Base-by-base conservation (phyloP, 345 rosid species). In the Lepidium aucheri region DNA sequence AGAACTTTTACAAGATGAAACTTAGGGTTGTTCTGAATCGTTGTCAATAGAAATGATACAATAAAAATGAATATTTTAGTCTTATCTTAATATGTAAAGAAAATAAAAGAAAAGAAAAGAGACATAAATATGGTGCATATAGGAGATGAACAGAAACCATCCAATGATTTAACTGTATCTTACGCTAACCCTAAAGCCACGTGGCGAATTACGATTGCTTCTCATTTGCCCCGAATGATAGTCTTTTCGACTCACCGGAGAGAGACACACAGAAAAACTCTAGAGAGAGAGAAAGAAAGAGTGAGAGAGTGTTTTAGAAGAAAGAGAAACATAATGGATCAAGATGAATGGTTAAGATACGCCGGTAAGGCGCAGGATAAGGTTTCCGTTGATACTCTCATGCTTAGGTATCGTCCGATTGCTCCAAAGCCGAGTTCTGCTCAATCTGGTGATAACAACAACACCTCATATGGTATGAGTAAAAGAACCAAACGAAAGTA, bases 341-440 rank as follows among this genome's bases (percentile, higher is more conserved):
- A 72, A 65, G 76, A 57, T 14, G 76, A 40, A 42, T 68, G 58
- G 80, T 67, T 81, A 58, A 60, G 63, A 12, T 72, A 63, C 63
- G 57, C 65, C 17, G 74, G 68, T n/a, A 75, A 63, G 44, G 66
- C 73, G 24, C 78, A 67, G 6, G 83, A 81, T 53, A 78, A 72
- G 38, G 65, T 72, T 68, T 74, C 82, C 30, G 77, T 85, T 53
- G 76, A 79, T 56, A 67, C 76, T 58, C 62, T 82, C 40, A 86
- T 85, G 94, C 86, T 82, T 63, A 73, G 91, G 77, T 91, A 86
- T 85, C 78, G 96, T 50, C 97, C 96, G 68, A 91, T 91, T 22
- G 77, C 77, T 51, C 77, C 77, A 8, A 91, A 91, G 38, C 97
- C 96, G 34, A 75, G 73, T 18, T 8, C 16, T 39, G 81, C 76